Evolutionary conservation across 129 eudicot genomes (phyloP).

Genomic region (Lonicera japonica): DNA sequence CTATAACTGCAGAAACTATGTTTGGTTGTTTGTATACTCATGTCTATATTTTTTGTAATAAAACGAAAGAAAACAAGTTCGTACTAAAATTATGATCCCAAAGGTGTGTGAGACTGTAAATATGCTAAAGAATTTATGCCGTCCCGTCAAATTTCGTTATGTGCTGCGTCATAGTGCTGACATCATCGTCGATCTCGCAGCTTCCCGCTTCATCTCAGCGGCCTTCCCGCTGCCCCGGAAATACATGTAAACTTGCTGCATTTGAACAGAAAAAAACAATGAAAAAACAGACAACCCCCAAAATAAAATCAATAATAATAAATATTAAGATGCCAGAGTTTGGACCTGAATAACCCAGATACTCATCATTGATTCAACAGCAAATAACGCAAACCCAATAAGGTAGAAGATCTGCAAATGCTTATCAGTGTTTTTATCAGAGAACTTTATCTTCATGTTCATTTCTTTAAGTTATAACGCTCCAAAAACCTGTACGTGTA

Average conservation of each 20-base stretch:
- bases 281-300: neutral
- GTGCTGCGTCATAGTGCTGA: constrained; percentile 47
- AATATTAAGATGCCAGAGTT: neutral
- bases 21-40: neutral
- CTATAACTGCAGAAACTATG: neutral
- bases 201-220: constrained; percentile 72
- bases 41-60: too few relatives aligned
- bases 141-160: neutral
- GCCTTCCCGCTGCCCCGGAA: constrained; percentile 91
- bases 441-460: neutral
- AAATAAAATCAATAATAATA: neutral
- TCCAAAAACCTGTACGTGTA: too few relatives aligned
- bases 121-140: neutral
- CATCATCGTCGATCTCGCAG: constrained; percentile 62
- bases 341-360: constrained; percentile 97
- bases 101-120: neutral
- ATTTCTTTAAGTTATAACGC: too few relatives aligned
- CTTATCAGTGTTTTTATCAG: neutral
- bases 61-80: too few relatives aligned
- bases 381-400: constrained; percentile 69
- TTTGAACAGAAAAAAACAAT: neutral
- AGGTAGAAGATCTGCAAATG: constrained; percentile 65
- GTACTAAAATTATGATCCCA: neutral
- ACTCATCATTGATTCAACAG: constrained; percentile 74
- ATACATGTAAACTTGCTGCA: constrained; percentile 94